Base-by-base conservation (phyloP, 192 early-diverging fungal species). In the Thoreauomyces humboldtii region DNA sequence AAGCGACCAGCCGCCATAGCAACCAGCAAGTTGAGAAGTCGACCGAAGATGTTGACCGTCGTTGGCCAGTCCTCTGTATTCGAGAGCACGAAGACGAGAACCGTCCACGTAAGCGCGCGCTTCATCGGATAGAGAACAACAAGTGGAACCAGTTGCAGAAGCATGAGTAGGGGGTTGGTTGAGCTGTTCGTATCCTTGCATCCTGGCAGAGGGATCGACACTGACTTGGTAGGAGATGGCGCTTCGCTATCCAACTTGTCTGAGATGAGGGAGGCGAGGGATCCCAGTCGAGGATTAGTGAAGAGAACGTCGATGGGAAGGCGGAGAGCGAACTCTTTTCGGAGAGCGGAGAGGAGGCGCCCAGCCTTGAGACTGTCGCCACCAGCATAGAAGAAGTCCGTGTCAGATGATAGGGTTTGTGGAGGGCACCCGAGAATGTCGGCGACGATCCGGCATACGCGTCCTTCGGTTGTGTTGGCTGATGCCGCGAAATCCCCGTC, bases 341-440 rank as follows among this genome's bases (percentile, higher is more conserved):
- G 3, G 19, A 46, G 44, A 22, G 44, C 44, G 2, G 44, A 46
- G 25, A 74, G 48, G 7, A 74, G 34, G 7, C 62, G 58, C 36
- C 73, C 73, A 42, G 70, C 68, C 28, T 73, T 69, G 46, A 79
- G 42, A 28, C 73, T 75, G 52, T 69, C 61, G 19, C 78, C 78
- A 31, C 78, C 78, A 7, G 64, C 32, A 42, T 74, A 69, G 64
- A 79, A 79, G 61, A 79, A 79, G 55, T 79, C 78, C 29, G 66
- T 55, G 21, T 41, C 63, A 9, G 27, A 17, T 22, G 44, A 46
- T 2, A 46, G 44, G 19, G 44, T 46, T 24, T 17, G 19, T 12
- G 44, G 4, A 3, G 44, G 12, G 25, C 70, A 61, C 24, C 59
- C 71, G 21, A 79, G 67, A 17, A 76, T 71, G 12, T 48, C 61